Percentiles rank a stretch among this genome's conserved stretches.
Conservation (phyloP, 495 filamentous ascomycete species). For the Aspergillus avenaceus region DNA sequence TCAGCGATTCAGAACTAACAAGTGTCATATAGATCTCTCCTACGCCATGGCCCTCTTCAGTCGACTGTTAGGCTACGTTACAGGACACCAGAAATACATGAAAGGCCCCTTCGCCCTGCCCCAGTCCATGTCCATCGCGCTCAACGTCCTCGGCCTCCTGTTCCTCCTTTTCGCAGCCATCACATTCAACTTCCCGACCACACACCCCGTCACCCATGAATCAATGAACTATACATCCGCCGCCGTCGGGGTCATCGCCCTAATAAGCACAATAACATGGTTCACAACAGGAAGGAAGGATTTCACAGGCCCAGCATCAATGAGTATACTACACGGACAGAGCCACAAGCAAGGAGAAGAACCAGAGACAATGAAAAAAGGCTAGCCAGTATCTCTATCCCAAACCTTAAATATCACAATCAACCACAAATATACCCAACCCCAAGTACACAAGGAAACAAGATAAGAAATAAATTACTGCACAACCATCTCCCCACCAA, state of each 20-base stretch:
- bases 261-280: conserved; percentile 52
- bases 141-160: conserved; percentile 49
- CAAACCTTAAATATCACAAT: too few relatives aligned
- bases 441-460: too few relatives aligned
- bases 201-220: conserved; percentile 42
- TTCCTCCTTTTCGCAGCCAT: conserved; percentile 52
- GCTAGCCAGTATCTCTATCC: too few relatives aligned
- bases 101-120: conserved; percentile 25
- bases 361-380: too few relatives aligned
- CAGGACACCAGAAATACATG: conserved; percentile 26
- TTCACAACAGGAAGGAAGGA: conserved; percentile 44
- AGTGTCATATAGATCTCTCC: conserved; percentile 41
- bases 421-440: too few relatives aligned
- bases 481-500: too few relatives aligned
- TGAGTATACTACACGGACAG: conserved; percentile 17
- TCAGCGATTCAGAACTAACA: conserved; percentile 9
- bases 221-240: conserved; percentile 60
- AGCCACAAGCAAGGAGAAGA: too few relatives aligned
- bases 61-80: conserved; percentile 47
- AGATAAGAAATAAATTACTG: too few relatives aligned
- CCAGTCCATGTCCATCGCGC: conserved; percentile 36
- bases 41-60: conserved; percentile 53
- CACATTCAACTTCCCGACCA: conserved; percentile 55
- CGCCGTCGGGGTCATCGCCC: conserved; percentile 49
- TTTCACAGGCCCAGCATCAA: conserved; percentile 46